Evolutionary conservation across 2,329 filamentous ascomycete genomes (phyloP).

Genomic region (Fusarium staphyleae): DNA sequence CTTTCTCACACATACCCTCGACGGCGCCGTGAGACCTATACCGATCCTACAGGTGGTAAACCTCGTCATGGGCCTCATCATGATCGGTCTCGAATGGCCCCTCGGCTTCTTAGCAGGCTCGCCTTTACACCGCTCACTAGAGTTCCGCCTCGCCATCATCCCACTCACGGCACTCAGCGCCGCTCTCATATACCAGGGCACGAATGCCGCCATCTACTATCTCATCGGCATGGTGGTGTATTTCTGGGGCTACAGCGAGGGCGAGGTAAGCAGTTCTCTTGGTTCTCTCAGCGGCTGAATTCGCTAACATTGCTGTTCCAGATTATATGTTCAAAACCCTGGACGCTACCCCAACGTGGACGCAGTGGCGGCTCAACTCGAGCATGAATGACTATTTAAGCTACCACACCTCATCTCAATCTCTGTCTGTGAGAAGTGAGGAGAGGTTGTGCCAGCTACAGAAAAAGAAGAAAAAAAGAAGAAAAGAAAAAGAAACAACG

Average conservation of each 20-base stretch:
- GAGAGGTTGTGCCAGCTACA: neutral
- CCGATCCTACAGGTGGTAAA: constrained; percentile 92
- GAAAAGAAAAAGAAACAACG: neutral
- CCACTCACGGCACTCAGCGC: constrained; percentile 79
- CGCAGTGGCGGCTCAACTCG: constrained; percentile 38
- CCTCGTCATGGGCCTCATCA: constrained; percentile 77
- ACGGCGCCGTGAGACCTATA: constrained; percentile 84
- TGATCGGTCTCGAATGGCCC: constrained; percentile 92
- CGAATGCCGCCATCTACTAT: constrained; percentile 92
- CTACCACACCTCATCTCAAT: constrained; percentile 16
- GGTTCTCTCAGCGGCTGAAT: neutral
- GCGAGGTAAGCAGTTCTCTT: constrained; percentile 72
- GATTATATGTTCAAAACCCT: constrained; percentile 73
- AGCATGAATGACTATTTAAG: constrained; percentile 28
- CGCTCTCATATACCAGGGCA: constrained; percentile 86
- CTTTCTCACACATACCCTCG: constrained; percentile 89
- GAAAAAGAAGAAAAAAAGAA: too few relatives aligned
- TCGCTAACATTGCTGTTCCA: constrained; percentile 43
- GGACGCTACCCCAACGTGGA: constrained; percentile 69
- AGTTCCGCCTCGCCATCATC: constrained; percentile 81
- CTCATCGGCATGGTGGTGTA: constrained; percentile 84
- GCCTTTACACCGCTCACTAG: constrained; percentile 83
- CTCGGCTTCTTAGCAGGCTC: constrained; percentile 78
- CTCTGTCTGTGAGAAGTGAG: neutral
- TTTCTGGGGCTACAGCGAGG: constrained; percentile 97